Evolutionary conservation across 345 rosid genomes (phyloP), one percentile per base, ranked within the genome.

Genomic region (Pistacia atlantica): DNA sequence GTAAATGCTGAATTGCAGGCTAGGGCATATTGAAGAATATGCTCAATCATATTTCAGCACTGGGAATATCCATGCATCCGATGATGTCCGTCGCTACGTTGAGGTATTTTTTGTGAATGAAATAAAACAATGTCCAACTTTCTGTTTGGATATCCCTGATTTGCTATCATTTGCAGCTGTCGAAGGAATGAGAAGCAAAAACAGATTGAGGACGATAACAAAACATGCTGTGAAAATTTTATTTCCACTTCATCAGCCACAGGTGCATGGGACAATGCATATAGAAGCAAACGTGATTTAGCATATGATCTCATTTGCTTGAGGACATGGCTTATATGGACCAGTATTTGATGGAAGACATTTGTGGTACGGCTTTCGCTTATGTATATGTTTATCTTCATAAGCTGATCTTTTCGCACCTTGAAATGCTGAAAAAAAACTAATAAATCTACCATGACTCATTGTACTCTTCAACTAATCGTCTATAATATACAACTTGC

Each of bases 1-100:
- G 42, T 7, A 49, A 57, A 55, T 72, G 18, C 67, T 58, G 76
- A 71, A 54, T 64, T 87, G 80, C 90, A 92, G 99, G 89, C 78
- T 90, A 66, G 95, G 87, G 78, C 84, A 87, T 25, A 94, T 94
- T 11, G 94, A 97, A 77, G 94, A 91, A 78, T 84, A 89, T 79
- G 94, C 99, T 71, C 91, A 89, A 67, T 87, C 86, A 11, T 91
- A 96, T 84, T 89, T 92, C 82, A 86, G 90, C 74, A 78, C 83
- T 0, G 97, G 97, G 8, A 79, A 90, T 46, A 89, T 93, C 71
- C 92, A 91, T 62, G 86, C 91, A 80, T 92, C 97, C 54, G 18
- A 74, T n/a, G 78, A 82, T 37, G 70, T 89, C 17, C 25, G 25
- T 64, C 11, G 22, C 33, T 81, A 67, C 18, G 67, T 75, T 63